Conservation (phyloP, 1,139 yeast species). For the Diutina mesorugosa region DNA sequence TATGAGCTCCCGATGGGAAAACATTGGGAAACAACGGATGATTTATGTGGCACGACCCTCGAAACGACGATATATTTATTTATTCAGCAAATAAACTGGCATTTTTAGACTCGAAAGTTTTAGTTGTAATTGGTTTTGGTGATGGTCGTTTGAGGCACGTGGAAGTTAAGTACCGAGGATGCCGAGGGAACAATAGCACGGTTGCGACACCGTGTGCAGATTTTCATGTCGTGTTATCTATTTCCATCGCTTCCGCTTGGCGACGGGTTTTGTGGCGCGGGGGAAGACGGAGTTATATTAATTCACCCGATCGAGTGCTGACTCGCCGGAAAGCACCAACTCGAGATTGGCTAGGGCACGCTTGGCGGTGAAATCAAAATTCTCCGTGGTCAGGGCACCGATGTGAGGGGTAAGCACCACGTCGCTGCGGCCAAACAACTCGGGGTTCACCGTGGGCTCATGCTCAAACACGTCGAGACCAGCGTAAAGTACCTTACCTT, state of each 20-base stretch:
- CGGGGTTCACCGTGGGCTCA: slow-evolving; percentile 50
- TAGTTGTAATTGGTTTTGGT: background rate
- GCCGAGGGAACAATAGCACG: background rate
- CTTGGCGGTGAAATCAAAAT: slow-evolving; percentile 34
- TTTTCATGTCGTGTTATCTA: too few relatives aligned
- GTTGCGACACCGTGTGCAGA: too few relatives aligned
- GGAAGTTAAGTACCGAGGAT: background rate
- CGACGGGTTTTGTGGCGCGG: background rate
- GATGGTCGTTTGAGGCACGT: background rate
- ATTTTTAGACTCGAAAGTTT: background rate
- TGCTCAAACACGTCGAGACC: slow-evolving; percentile 73
- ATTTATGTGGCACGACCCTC: background rate
- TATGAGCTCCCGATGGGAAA: background rate
- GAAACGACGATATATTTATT: background rate
- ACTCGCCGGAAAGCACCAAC: background rate
- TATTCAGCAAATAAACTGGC: background rate
- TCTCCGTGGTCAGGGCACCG: slow-evolving; percentile 55
- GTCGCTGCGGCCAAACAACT: slow-evolving; percentile 45
- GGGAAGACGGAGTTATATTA: background rate
- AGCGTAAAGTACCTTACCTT: slow-evolving; percentile 57
- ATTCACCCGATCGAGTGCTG: background rate
- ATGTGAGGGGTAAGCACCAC: slow-evolving; percentile 69
- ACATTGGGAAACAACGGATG: background rate
- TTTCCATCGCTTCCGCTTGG: background rate
- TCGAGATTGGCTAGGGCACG: slow-evolving; percentile 2